Evolutionary conservation across 2,329 filamentous ascomycete genomes (phyloP).

Genomic region (Aureobasidium sp.): DNA sequence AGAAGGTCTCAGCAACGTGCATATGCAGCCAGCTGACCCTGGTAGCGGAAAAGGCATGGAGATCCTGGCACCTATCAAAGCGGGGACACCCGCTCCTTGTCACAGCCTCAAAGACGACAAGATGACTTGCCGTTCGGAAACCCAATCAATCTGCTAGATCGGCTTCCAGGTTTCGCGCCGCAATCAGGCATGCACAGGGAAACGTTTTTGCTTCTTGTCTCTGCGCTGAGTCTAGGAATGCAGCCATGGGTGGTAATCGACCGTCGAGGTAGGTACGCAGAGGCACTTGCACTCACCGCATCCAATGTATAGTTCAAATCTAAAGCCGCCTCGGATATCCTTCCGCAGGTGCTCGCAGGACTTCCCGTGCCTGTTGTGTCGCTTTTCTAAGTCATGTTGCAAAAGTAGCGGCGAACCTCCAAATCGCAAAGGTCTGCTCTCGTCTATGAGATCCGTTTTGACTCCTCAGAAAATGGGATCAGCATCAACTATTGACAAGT

Average conservation of each 20-base stretch:
- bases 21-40: constrained; percentile 15
- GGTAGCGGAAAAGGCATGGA: constrained; percentile 1
- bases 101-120: background rate
- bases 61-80: constrained; percentile 14
- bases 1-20: constrained; percentile 2
- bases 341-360: too few relatives aligned
- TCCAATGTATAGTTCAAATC: too few relatives aligned
- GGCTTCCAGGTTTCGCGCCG: background rate
- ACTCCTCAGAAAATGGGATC: constrained; percentile 5
- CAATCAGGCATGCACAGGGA: background rate
- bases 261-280: too few relatives aligned
- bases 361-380: too few relatives aligned
- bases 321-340: too few relatives aligned
- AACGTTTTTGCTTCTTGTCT: background rate
- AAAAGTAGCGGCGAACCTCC: background rate
- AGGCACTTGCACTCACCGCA: too few relatives aligned
- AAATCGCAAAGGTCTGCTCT: background rate
- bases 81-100: constrained; percentile 9
- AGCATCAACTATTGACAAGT: constrained; percentile 3
- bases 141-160: constrained; percentile 10
- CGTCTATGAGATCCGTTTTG: background rate
- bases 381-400: too few relatives aligned
- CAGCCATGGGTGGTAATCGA: background rate
- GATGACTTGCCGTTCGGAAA: constrained; percentile 2
- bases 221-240: background rate